Base-by-base conservation (phyloP, 306 rosid species). In the Mucuna pruriens region DNA sequence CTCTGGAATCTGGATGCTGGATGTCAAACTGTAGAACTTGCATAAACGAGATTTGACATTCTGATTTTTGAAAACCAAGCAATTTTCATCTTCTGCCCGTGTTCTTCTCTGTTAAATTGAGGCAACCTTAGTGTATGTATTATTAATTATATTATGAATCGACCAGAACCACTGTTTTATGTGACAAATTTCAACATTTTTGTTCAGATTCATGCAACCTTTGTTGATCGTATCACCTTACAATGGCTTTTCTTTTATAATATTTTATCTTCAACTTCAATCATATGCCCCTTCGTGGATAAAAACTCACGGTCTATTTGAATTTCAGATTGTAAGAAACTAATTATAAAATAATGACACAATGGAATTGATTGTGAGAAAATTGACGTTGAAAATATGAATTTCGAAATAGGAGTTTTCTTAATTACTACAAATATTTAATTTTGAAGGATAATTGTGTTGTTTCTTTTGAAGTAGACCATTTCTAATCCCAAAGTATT, bases 51-150 rank as follows among this genome's bases (percentile, higher is more conserved):
- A 58, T 80, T 23, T 68, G 12, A 29, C 75, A 39, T 75, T 51
- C 46, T 48, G 64, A 44, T 69, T 70, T 40, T 80, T 12, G 36
- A 57, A 69, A 19, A 33, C 31, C 22, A n/a, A 64, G 40, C 72
- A 64, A 15, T 71, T 76, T 54, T 63, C 76, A 20, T 76, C 54
- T 69, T 75, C 25, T 16, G 62, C 20, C 69, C 13, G 42, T 25
- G 33, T 22, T 57, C 19, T 2, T 58, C 49, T 63, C 2, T 1
- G 38, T 74, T 60, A 26, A 26, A 17, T 26, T 58, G 39, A 66
- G 48, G 72, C 55, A 73, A 33, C 61, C 31, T 55, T 79, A 39
- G 57, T 57, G 73, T 29, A 7, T 79, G 77, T 44, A 40, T 22
- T 5, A 46, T n/a, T n/a, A n/a, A n/a, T n/a, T n/a, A n/a, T n/a